Conservation (phyloP, 208 protist genomes). For the Crithidia expoeki region DNA sequence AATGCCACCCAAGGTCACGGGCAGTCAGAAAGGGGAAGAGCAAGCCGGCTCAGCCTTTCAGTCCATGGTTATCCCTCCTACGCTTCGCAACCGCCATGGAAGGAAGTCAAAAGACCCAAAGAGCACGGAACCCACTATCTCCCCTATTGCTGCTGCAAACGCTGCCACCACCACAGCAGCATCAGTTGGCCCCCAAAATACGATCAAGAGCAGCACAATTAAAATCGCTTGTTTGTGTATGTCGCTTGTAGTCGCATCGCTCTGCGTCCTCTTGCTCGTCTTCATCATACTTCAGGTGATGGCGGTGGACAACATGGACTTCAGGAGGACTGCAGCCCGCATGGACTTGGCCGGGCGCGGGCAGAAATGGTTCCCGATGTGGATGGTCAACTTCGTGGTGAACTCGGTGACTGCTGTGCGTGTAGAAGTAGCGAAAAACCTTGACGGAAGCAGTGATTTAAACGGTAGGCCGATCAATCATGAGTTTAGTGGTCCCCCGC, state of each 20-base stretch:
- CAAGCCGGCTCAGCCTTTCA: background rate
- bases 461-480: background rate
- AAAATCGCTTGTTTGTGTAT: background rate
- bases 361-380: constrained; percentile 25
- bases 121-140: background rate
- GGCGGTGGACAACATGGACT: constrained; percentile 17
- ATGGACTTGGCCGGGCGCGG: constrained; percentile 18
- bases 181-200: background rate
- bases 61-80: too few relatives aligned
- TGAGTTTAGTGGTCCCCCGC: background rate
- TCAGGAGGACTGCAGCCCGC: background rate
- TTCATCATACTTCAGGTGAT: constrained; percentile 17
- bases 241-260: background rate
- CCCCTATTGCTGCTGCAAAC: background rate
- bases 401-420: constrained; percentile 9
- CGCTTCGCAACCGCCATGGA: constrained; percentile 8
- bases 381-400: constrained; percentile 22
- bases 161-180: background rate
- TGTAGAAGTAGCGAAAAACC: background rate
- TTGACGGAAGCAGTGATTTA: background rate
- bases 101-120: background rate
- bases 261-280: background rate
- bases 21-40: background rate
- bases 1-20: background rate
- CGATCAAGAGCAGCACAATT: background rate